Base-by-base conservation (phyloP, 2,329 filamentous ascomycete species). In the Colletotrichum kahawae region DNA sequence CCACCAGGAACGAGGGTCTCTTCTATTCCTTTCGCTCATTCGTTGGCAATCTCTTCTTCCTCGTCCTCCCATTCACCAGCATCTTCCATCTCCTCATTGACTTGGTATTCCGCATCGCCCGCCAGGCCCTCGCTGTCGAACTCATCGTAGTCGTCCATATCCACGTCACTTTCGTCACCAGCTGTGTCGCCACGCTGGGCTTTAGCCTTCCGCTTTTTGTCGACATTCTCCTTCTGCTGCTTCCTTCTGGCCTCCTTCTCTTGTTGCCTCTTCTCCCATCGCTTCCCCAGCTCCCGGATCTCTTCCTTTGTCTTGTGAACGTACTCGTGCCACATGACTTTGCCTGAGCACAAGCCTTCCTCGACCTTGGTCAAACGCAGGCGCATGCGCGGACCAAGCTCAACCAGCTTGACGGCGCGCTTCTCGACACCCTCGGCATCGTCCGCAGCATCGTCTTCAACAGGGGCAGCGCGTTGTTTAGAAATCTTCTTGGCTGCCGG, bases 271-370 rank as follows among this genome's bases (percentile, higher is more conserved):
- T 93, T 87, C 78, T 95, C 93, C 95, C 97, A 98, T 78, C 92
- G 90, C 86, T 93, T 91, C 79, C 98, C 96, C 79, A 98, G 85
- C 77, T 94, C 91, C 81, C 93, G 91, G 71, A 95, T 87, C 83
- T 99, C 96, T 21, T 91, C 90, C 79, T 92, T 92, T 8, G 92
- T 92, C 89, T 99, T 99, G 82, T 93, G 91, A 68, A 98, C 92
- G 82, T 95, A 97, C 82, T 98, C 95, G 84, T 99, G 97, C 97
- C 97, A 99, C 94, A 99, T 95, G 71, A 98, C 91, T 83, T 95
- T 97, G 65, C 97, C 97, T 31, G 91, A 90, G 80, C 95, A 98
- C 8, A 98, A 85, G 2, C 96, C 97, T 79, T 99, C 97, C 82
- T 99, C 97, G 6, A 99, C 96, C 87, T 99, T 99, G 70, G 95